Conservation (phyloP, 1,139 yeast genomes). For the Candida neerlandica region DNA sequence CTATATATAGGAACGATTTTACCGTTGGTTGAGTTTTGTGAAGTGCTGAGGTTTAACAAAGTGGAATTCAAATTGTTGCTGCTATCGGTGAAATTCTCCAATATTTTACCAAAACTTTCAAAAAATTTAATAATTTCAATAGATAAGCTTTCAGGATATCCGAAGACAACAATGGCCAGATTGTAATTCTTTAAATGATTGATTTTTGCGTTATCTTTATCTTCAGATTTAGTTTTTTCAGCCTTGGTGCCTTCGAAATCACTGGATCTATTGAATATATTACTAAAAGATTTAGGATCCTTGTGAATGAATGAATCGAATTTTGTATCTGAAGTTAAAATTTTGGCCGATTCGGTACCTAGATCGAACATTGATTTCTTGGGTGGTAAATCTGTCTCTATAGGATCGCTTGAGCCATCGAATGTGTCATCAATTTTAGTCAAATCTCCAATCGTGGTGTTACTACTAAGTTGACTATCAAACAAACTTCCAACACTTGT, state of each 20-base stretch:
- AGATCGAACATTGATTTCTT: constrained; percentile 60
- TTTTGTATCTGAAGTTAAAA: constrained; percentile 11
- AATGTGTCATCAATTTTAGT: constrained; percentile 33
- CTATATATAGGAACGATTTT: constrained; percentile 66
- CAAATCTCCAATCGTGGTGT: constrained; percentile 25
- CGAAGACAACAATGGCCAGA: constrained; percentile 81
- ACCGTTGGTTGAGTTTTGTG: constrained; percentile 16
- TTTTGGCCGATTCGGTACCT: constrained; percentile 43
- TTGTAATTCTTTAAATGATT: constrained; percentile 12
- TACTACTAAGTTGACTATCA: constrained; percentile 11
- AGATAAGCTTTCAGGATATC: constrained; percentile 80
- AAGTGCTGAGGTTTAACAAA: constrained; percentile 13
- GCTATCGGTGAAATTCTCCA: constrained; percentile 67
- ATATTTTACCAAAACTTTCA: constrained; percentile 74
- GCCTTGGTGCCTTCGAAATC: not conserved
- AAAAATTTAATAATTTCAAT: constrained; percentile 72
- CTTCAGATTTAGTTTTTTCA: constrained; percentile 4
- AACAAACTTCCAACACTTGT: constrained; percentile 14
- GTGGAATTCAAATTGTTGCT: constrained; percentile 10
- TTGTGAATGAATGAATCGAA: constrained; percentile 41
- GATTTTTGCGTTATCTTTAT: constrained; percentile 8
- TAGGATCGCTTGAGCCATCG: constrained; percentile 29
- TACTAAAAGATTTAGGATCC: constrained; percentile 49
- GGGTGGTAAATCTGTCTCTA: constrained; percentile 54
- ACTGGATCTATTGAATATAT: constrained; percentile 42